Percentiles rank a stretch among this genome's conserved stretches.
Conservation (phyloP, 371 early-diverging fungal genomes). For the Syncephalastrum racemosum region DNA sequence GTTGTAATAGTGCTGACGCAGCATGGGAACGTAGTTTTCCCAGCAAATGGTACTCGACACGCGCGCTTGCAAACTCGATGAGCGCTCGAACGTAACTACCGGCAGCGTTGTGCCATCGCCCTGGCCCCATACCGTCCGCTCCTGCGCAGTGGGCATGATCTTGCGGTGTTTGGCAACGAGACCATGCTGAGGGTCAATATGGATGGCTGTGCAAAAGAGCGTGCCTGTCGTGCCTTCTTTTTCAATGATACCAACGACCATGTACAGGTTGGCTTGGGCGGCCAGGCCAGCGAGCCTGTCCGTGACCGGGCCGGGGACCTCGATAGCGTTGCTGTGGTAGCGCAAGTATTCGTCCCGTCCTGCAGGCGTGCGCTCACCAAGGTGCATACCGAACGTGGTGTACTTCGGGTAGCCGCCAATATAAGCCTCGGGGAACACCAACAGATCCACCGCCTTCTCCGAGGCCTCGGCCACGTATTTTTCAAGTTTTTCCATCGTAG, state of each 20-base stretch:
- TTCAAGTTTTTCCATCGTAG: constrained; percentile 14
- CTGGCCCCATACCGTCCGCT: constrained; percentile 20
- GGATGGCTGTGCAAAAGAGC: constrained; percentile 19
- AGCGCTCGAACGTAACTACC: constrained; percentile 8
- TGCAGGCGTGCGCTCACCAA: constrained; percentile 17
- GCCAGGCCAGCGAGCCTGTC: constrained; percentile 14
- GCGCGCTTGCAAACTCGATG: constrained; percentile 4
- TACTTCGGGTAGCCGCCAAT: constrained; percentile 22
- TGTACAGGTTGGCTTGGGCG: constrained; percentile 6
- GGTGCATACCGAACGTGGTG: constrained; percentile 14
- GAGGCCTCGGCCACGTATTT: constrained; percentile 12
- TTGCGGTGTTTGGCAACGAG: constrained; percentile 23
- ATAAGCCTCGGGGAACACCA: constrained; percentile 25
- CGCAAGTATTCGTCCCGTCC: constrained; percentile 16
- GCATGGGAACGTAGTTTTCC: constrained; percentile 29
- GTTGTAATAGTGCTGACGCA: constrained; percentile 13
- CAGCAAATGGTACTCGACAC: constrained; percentile 21
- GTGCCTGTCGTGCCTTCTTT: constrained; percentile 12
- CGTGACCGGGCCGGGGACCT: constrained; percentile 17
- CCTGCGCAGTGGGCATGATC: constrained; percentile 24
- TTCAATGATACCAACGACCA: constrained; percentile 28
- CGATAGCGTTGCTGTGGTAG: constrained; percentile 15
- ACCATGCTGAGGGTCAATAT: constrained; percentile 16
- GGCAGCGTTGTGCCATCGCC: constrained; percentile 23
- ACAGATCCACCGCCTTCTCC: constrained; percentile 5